Evolutionary conservation across 495 filamentous ascomycete species (phyloP).

Genomic region (Penicillium maclennaniae): DNA sequence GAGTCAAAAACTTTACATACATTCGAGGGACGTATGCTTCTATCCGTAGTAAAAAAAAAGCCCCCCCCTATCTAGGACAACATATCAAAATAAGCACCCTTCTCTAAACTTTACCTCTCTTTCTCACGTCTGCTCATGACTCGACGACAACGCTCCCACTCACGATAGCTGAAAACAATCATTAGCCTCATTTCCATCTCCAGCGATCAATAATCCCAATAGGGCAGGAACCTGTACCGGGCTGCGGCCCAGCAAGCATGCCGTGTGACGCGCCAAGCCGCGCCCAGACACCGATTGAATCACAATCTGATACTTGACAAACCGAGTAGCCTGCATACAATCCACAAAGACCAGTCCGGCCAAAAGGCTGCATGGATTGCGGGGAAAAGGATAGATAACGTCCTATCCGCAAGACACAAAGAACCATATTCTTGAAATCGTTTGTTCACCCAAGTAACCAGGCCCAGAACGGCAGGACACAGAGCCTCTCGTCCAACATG

Average conservation of each 20-base stretch:
- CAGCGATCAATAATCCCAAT: neutral
- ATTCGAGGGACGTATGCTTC: neutral
- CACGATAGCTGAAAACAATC: neutral
- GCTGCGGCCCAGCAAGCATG: constrained; percentile 2
- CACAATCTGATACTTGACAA: constrained; percentile 10
- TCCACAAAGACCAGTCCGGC: neutral
- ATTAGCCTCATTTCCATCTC: neutral
- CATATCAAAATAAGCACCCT: neutral
- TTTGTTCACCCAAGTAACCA: neutral
- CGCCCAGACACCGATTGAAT: constrained; percentile 1
- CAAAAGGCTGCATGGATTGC: constrained; percentile 2
- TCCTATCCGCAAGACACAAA: neutral
- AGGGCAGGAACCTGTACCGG: neutral
- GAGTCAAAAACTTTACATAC: neutral
- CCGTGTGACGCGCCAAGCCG: constrained; percentile 16
- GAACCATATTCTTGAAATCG: neutral
- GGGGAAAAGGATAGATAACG: neutral
- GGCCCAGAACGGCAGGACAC: neutral
- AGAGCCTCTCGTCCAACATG: neutral
- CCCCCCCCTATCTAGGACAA: neutral
- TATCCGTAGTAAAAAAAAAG: neutral
- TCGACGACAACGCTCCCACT: neutral
- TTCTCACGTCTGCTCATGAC: neutral
- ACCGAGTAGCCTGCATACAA: constrained; percentile 13
- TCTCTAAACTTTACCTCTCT: neutral